Percentiles rank a stretch among this genome's conserved stretches.
Evolutionary conservation across 169 alveolate species (phyloP).

Genomic region (Plasmodium gaboni): DNA sequence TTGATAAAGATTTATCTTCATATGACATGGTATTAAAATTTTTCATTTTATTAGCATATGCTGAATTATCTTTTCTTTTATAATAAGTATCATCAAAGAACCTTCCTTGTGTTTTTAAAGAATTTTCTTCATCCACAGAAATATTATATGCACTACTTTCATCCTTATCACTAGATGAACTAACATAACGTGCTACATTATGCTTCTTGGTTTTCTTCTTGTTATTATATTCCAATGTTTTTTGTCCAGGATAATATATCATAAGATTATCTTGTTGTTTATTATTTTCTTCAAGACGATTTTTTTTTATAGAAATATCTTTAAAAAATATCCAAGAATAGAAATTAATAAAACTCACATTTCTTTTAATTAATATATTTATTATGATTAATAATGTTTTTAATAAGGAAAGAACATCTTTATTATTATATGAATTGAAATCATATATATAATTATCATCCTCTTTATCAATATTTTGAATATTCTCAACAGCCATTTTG

Average conservation of each 20-base stretch:
- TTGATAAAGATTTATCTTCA: no score
- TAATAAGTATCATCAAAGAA: not conserved
- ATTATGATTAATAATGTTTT: slow-evolving; percentile 60
- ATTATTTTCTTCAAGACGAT: not conserved
- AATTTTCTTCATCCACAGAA: not conserved
- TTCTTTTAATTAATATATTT: slow-evolving; percentile 51
- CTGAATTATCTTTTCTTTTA: not conserved
- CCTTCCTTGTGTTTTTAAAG: not conserved
- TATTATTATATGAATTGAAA: slow-evolving; percentile 49
- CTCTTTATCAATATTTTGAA: slow-evolving; percentile 29
- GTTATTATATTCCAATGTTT: no score
- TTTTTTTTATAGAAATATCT: slow-evolving; percentile 41
- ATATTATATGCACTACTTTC: not conserved
- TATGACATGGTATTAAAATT: no score
- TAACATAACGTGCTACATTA: not conserved
- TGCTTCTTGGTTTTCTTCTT: not conserved
- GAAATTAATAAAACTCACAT: slow-evolving; percentile 49
- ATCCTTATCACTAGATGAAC: slow-evolving; percentile 2
- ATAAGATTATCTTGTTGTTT: not conserved
- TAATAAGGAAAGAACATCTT: slow-evolving; percentile 44
- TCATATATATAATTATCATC: slow-evolving; percentile 73
- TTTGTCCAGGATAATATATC: no score
- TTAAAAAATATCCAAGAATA: slow-evolving; percentile 73
- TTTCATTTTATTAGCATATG: no score
- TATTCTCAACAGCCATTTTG: slow-evolving; percentile 39